Conservation (phyloP, 2,329 filamentous ascomycete genomes). For the Aspergillus sp. region DNA sequence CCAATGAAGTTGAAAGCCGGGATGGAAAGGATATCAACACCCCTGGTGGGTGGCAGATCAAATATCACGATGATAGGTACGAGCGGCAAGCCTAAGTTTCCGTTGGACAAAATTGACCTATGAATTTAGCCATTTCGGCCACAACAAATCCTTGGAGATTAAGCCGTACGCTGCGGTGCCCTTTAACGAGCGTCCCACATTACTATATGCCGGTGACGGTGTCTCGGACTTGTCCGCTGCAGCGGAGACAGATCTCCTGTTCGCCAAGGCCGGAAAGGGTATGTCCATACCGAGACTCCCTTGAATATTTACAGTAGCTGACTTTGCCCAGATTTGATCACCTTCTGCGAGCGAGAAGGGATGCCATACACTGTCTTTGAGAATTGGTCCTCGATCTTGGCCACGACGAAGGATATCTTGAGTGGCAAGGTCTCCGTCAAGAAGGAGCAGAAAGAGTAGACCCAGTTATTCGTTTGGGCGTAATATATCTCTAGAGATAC, state of each 20-base stretch:
- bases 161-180: constrained; percentile 74
- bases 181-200: constrained; percentile 66
- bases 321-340: constrained; percentile 69
- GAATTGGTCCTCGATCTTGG: constrained; percentile 77
- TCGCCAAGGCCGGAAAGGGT: constrained; percentile 89
- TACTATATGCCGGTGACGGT: constrained; percentile 95
- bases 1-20: constrained; percentile 71
- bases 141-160: constrained; percentile 93
- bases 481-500: background rate
- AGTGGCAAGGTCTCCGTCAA: constrained; percentile 69
- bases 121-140: constrained; percentile 71
- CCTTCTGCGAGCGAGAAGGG: constrained; percentile 78
- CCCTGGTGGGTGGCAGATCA: constrained; percentile 81
- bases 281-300: constrained; percentile 30
- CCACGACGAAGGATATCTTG: constrained; percentile 73
- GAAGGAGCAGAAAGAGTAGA: constrained; percentile 57
- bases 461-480: background rate
- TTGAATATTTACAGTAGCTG: constrained; percentile 1
- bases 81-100: constrained; percentile 10
- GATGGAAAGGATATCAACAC: constrained; percentile 74
- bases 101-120: constrained; percentile 7
- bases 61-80: constrained; percentile 81
- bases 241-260: constrained; percentile 86
- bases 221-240: constrained; percentile 91
- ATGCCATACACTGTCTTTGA: constrained; percentile 87